Base-by-base conservation (phyloP, 225 moss, liverwort and hornwort genomes). In the Physcomitrellopsis africana region DNA sequence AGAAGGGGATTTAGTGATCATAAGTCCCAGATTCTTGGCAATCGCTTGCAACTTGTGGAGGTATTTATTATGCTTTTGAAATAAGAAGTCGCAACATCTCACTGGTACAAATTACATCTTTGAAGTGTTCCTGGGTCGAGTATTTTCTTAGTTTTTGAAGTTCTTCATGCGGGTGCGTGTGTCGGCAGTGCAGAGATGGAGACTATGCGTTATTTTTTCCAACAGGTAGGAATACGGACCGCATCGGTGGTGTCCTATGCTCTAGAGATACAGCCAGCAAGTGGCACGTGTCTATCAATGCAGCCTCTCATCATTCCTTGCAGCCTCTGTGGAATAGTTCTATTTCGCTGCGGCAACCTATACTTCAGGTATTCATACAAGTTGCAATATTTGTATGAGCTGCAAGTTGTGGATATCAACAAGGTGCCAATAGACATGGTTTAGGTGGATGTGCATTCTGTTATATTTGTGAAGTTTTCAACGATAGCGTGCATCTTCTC, bases 111-210 rank as follows among this genome's bases (percentile, higher is more conserved):
- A 49, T 18, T 63, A 51, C 62, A 46, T 60, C 18, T n/a, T 56
- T 60, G 58, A 60, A 70, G 54, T 78, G 75, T 43, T 68, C 18
- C 18, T 75, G 54, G 51, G 42, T 16, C 48, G 43, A 48, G 65
- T 48, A 24, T 15, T 61, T 16, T 67, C 76, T 49, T 66, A 78
- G 76, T 73, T 75, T 68, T 76, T 83, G 60, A 76, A 88, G 75
- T 67, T 77, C 77, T 80, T 82, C 54, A 73, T 80, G 80, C 80
- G 77, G 73, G 85, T 85, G 86, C 76, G 72, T 84, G 78, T 81
- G 73, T 75, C 81, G 85, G 79, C 95, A 95, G 95, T 90, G 93
- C 86, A 90, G 81, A 79, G 93, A 91, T 89, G 93, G 90, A 72
- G 84, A 85, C 37, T 81, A 85, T 57, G 80, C 91, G 47, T 61